Conservation (phyloP, 2,329 filamentous ascomycete species). For the Talaromyces pinophilus region DNA sequence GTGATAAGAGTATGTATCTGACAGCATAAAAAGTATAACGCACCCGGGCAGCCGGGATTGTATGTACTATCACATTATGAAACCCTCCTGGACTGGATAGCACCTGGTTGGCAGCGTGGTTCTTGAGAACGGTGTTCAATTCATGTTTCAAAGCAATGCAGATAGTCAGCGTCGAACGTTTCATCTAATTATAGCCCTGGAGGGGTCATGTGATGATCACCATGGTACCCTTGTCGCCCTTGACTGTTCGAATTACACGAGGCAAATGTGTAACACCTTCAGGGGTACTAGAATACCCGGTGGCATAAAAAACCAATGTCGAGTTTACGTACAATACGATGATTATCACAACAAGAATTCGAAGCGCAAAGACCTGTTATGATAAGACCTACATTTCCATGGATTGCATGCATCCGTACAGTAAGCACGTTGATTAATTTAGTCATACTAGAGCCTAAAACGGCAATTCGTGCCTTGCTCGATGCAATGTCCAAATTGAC, state of each 20-base stretch:
- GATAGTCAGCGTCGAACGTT: background rate
- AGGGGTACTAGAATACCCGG: background rate
- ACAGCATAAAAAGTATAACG: background rate
- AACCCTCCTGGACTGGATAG: background rate
- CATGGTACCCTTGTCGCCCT: background rate
- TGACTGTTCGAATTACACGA: background rate
- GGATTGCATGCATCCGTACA: background rate
- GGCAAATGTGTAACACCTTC: background rate
- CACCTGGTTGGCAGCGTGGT: background rate
- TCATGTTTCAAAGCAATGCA: slow-evolving; percentile 5
- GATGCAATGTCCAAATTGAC: background rate
- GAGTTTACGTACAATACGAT: background rate
- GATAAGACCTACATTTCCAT: background rate
- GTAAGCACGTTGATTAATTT: background rate
- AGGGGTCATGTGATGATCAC: slow-evolving; percentile 1
- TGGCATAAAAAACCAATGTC: background rate
- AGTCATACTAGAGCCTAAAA: background rate
- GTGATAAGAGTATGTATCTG: background rate
- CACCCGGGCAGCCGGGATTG: background rate
- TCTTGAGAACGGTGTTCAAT: background rate
- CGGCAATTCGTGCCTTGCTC: slow-evolving; percentile 5
- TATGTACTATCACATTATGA: background rate
- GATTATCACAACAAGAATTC: too few species aligned
- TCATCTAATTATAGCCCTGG: slow-evolving; percentile 3
- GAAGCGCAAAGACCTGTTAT: background rate